Conservation (phyloP, 495 filamentous ascomycete species). For the Hypoxylon lienhwacheense region DNA sequence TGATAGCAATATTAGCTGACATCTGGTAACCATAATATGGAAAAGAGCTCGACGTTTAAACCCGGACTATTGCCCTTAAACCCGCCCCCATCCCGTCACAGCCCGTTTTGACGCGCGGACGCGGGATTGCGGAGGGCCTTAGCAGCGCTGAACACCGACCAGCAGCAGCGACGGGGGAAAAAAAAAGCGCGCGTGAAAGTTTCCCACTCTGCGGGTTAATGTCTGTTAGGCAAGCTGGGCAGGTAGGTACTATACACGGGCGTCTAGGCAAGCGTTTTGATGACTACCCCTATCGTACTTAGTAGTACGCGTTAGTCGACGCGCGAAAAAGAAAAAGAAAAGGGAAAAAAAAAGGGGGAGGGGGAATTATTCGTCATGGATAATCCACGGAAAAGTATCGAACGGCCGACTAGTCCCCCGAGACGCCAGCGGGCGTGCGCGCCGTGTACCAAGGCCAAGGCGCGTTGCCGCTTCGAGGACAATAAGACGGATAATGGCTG, state of each 20-base stretch:
- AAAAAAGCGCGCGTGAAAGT: background rate
- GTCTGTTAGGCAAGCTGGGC: background rate
- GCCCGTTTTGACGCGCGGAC: background rate
- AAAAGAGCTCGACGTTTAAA: background rate
- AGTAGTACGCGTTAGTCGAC: too few species aligned
- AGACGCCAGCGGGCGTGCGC: slow-evolving; percentile 40
- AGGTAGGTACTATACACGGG: too few species aligned
- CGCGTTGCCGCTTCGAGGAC: slow-evolving; percentile 38
- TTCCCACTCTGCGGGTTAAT: slow-evolving; percentile 12
- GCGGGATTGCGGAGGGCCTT: background rate
- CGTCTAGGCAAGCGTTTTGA: too few species aligned
- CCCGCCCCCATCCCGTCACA: slow-evolving; percentile 14
- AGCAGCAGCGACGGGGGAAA: too few species aligned
- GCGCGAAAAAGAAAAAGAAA: too few species aligned
- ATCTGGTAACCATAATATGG: background rate
- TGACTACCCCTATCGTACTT: too few species aligned
- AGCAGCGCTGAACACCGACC: too few species aligned
- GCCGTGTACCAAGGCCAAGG: slow-evolving; percentile 42
- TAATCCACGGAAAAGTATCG: slow-evolving; percentile 2
- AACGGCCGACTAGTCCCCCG: slow-evolving; percentile 35
- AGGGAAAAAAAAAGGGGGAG: too few species aligned
- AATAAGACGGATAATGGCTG: slow-evolving; percentile 34
- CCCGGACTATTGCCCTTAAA: slow-evolving; percentile 17
- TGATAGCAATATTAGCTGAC: too few species aligned
- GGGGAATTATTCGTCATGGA: too few species aligned